Evolutionary conservation across 345 rosid species (phyloP).

Genomic region (Litchi chinensis): DNA sequence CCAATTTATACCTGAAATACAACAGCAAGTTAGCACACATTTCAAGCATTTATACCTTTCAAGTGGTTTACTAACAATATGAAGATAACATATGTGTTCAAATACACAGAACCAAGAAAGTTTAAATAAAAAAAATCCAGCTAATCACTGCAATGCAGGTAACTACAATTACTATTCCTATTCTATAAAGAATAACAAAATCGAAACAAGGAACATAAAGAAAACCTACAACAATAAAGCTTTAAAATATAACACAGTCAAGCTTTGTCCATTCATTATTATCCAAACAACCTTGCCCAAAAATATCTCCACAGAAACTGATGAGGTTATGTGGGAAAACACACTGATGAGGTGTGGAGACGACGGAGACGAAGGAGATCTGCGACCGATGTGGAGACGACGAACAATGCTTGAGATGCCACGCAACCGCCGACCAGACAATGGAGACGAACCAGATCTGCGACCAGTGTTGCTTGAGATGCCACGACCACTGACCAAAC

Average conservation of each 20-base stretch:
- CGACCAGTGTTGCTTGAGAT: too few relatives aligned
- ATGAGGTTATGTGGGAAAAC: not conserved
- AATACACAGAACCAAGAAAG: not conserved
- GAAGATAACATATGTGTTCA: not conserved
- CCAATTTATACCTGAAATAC: constrained; percentile 70
- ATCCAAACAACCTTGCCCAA: not conserved
- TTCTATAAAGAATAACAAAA: not conserved
- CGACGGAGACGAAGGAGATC: too few relatives aligned
- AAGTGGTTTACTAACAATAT: not conserved
- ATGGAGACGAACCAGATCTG: too few relatives aligned
- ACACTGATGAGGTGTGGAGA: too few relatives aligned
- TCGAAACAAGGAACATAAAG: not conserved
- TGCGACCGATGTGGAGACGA: too few relatives aligned
- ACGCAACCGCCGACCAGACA: too few relatives aligned
- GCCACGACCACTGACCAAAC: too few relatives aligned
- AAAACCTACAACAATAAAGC: not conserved
- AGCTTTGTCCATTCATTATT: not conserved
- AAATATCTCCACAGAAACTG: not conserved
- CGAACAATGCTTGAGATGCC: too few relatives aligned
- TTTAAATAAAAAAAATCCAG: not conserved
- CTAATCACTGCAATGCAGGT: not conserved
- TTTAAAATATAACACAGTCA: not conserved
- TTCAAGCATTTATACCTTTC: not conserved
- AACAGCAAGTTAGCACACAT: not conserved
- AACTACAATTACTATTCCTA: not conserved